Base-by-base conservation (phyloP, 2,329 filamentous ascomycete genomes). In the Aureobasidium lini region DNA sequence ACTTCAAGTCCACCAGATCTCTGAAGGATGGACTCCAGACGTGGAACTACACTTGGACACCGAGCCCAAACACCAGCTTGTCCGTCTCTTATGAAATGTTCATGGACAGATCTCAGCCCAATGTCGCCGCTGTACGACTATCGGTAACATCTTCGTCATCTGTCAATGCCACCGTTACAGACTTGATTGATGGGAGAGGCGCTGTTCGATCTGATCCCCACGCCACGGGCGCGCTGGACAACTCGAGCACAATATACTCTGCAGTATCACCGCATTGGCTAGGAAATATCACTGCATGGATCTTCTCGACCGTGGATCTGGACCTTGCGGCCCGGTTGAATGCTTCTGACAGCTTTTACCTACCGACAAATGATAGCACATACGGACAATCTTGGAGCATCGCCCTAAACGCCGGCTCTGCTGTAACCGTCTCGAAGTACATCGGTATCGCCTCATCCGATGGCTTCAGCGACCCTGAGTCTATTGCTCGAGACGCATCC, bases 401-500 rank as follows among this genome's bases (percentile, higher is more conserved):
- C 31, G 73, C 70, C 1, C 73, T 89, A 6, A 73, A 72, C 32
- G 78, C 79, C 2, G 81, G 81, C 1, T 67, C 81, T 63, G 77
- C 78, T 0, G 76, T 81, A 3, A 81, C 76, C 1, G 71, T 89
- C 47, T 81, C 78, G 48, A 90, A 90, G 66, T 89, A 80, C 64
- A 78, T 90, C 15, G 87, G 87, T 31, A 80, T 78, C 50, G 86
- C 87, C 4, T 88, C 86, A 1, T 81, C 80, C 0, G 87, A 90
- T 69, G 86, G 84, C 0, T 90, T 89, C 66, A 62, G 73, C 0
- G 73, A 86, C 62, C 81, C 86, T 0, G 74, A 81, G 60, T 65
- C 69, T 1, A 75, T 78, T 1, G 87, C 87, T 1, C 76, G 76
- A 60, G 68, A 77, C 6, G 85, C 84, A 1, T 83, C 81, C 0